Conservation (phyloP, 306 rosid genomes). For the Neltuma alba region DNA sequence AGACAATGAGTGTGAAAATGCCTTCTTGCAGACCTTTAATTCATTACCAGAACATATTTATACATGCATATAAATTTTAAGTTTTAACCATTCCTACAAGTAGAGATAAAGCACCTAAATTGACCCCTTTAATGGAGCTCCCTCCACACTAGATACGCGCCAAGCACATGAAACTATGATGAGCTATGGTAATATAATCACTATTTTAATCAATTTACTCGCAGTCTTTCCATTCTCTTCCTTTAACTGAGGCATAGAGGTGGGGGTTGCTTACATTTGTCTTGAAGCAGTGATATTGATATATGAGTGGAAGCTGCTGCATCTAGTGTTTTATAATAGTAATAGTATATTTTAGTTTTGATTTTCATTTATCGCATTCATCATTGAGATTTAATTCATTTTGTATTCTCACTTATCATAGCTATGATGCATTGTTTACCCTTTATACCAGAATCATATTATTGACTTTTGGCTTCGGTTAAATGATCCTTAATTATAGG, state of each 20-base stretch:
- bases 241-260: neutral
- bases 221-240: neutral
- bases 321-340: neutral
- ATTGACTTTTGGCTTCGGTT: slow-evolving; percentile 18
- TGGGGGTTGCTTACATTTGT: slow-evolving; percentile 18
- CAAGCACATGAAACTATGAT: neutral
- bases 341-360: neutral
- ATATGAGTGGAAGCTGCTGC: slow-evolving; percentile 4
- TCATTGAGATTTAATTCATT: neutral
- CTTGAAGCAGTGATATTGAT: slow-evolving; percentile 19
- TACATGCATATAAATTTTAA: neutral
- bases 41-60: neutral
- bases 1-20: neutral
- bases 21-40: neutral
- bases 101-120: neutral
- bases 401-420: neutral
- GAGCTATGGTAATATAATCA: neutral
- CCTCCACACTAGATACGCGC: neutral
- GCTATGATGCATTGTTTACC: neutral
- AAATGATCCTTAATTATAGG: slow-evolving; percentile 2
- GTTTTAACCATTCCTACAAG: neutral
- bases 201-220: neutral
- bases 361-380: neutral
- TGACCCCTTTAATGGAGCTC: neutral
- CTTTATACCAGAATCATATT: slow-evolving; percentile 4